Evolutionary conservation across 352 stramenopile species (phyloP).

Genomic region (Elongisporangium senticosum): DNA sequence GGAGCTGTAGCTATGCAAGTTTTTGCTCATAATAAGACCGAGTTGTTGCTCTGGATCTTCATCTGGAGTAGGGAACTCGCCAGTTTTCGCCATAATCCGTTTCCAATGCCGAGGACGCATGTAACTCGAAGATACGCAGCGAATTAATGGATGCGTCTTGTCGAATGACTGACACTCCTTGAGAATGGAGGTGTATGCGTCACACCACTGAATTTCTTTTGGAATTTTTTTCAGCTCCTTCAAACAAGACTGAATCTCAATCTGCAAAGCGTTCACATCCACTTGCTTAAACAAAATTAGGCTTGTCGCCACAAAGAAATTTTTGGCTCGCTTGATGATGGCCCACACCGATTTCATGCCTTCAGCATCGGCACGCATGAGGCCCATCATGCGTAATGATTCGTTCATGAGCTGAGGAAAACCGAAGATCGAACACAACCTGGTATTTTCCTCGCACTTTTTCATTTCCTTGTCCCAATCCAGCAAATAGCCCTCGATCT

Average conservation of each 20-base stretch:
- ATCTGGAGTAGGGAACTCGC: conserved; percentile 90
- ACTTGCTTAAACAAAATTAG: conserved; percentile 90
- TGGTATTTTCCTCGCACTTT: conserved; percentile 87
- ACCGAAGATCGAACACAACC: conserved; percentile 92
- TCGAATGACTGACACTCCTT: conserved; percentile 78
- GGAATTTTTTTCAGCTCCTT: conserved; percentile 93
- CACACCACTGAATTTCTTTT: conserved; percentile 91
- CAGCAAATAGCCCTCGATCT: conserved; percentile 76
- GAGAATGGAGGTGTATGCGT: conserved; percentile 85
- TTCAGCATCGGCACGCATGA: conserved; percentile 81
- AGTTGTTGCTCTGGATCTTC: conserved; percentile 90
- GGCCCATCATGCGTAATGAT: conserved; percentile 79
- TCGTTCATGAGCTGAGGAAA: conserved; percentile 93
- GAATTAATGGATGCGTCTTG: conserved; percentile 79
- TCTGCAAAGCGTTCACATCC: conserved; percentile 91
- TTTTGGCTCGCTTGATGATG: conserved; percentile 72
- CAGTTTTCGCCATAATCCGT: conserved; percentile 86
- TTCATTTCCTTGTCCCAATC: conserved; percentile 89
- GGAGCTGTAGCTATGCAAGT: conserved; percentile 92
- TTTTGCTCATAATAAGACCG: conserved; percentile 88
- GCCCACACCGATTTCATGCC: conserved; percentile 75
- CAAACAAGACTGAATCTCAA: conserved; percentile 90
- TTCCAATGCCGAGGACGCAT: conserved; percentile 95
- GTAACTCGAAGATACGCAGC: conserved; percentile 69
- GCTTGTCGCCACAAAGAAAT: conserved; percentile 60